These are phyloP conservation scores for Xylaria sp. DNA, from an alignment of 2,329 filamentous ascomycete species.

Conservation along the genomic window DNA sequence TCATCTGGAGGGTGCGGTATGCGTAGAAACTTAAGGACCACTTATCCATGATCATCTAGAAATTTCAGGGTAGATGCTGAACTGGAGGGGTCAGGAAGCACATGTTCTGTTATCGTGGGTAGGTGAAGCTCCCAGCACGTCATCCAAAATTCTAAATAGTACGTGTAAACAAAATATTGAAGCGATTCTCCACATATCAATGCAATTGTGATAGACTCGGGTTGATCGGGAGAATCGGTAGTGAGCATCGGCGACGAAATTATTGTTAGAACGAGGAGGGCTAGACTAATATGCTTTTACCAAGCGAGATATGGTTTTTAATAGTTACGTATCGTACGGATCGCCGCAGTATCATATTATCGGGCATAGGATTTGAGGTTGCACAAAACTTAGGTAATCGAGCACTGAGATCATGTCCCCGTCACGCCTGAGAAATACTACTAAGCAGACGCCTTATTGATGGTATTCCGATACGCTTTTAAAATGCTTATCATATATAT, in stretches of 20 bases:
- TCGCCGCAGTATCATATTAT: not conserved
- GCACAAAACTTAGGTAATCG: not conserved
- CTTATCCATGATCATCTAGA: no score
- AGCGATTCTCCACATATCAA: not conserved
- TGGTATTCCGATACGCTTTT: not conserved
- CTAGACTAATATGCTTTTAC: not conserved
- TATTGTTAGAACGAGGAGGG: no score
- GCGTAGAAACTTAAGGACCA: not conserved
- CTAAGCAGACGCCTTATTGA: not conserved
- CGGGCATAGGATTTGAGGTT: not conserved
- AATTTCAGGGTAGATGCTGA: no score
- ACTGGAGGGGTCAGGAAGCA: not conserved
- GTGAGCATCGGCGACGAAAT: not conserved
- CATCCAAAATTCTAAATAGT: not conserved
- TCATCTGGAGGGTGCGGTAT: not conserved
- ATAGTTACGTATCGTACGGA: not conserved
- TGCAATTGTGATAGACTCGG: not conserved
- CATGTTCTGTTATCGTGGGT: not conserved
- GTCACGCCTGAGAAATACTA: not conserved
- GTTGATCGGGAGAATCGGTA: not conserved
- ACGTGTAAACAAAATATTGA: not conserved
- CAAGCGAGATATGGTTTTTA: not conserved
- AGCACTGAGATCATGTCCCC: slow-evolving; percentile 2
- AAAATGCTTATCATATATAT: not conserved
- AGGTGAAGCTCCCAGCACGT: not conserved